Base-by-base conservation (phyloP, 2,329 filamentous ascomycete genomes). In the Xylariaceae sp. region DNA sequence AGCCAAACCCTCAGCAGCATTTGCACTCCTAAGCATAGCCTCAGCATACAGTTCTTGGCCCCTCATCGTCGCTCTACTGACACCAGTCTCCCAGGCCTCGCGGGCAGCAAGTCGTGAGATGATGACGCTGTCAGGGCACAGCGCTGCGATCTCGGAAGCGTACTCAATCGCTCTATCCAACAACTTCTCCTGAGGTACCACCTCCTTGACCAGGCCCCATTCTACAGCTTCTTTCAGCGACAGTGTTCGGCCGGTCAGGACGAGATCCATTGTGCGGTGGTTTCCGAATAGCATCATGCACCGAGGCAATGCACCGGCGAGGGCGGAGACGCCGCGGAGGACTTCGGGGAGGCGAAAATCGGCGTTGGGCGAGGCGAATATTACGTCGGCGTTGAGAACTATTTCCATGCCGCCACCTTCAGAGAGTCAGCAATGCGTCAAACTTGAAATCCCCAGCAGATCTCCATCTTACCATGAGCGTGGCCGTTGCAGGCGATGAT, bases 211-310 rank as follows among this genome's bases (percentile, higher is more conserved):
- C 9, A 51, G 17, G 6, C 42, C 42, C 36, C 41, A 47, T 19
- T 51, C 49, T n/a, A 51, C 49, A 7, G 44, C 48, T n/a, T 50
- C 39, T 35, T 50, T 50, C 15, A 40, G 22, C 17, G 48, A 38
- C 9, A 46, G 39, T 12, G 27, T 39, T 17, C 32, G 31, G 27
- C 43, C 48, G n/a, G 31, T 39, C n/a, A 42, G 38, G 10, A 50
- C 39, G 5, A 50, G 19, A 27, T 50, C 42, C 47, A 49, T 45
- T 11, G 42, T 42, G 17, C 42, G 47, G 31, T 49, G 42, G 19
- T 45, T 45, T 18, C 36, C 47, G 38, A 49, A 49, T 11, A 49
- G 32, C 15, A 49, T 30, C 38, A 44, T 48, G 33, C 41, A 40
- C 40, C 42, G n/a, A 11, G 47, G 47, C 6, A 48, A 19, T 3